phyloP scores from a whole-genome alignment of 805 yeast species.

The Yueomyces sp. region DNA sequence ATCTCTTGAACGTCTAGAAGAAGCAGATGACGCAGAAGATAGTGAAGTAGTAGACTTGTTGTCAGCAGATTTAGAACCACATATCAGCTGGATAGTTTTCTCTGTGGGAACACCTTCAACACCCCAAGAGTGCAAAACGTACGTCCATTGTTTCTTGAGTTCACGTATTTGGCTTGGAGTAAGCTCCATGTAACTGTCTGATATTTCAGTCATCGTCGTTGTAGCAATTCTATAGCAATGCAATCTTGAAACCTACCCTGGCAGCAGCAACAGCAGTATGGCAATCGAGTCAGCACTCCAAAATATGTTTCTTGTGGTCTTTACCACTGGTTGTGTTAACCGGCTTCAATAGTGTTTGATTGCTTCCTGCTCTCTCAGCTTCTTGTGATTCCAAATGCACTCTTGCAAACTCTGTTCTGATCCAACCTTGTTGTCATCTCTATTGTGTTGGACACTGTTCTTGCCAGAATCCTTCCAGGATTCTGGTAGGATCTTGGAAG shows the following conservation, averaged over 20 bases:
- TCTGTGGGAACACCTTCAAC: not conserved
- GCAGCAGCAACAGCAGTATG: too few relatives aligned
- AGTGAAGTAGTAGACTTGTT: not conserved
- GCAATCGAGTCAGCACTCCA: too few relatives aligned
- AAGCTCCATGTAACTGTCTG: not conserved
- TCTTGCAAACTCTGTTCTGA: too few relatives aligned
- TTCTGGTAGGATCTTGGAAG: too few relatives aligned
- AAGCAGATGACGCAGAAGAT: not conserved
- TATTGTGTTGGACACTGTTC: not conserved
- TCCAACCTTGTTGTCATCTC: slow-evolving; percentile 3
- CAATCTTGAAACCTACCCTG: too few relatives aligned
- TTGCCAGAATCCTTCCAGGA: not conserved
- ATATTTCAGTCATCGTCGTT: too few relatives aligned
- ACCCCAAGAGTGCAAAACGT: slow-evolving; percentile 2
- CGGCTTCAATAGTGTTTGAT: too few relatives aligned
- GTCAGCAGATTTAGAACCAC: not conserved
- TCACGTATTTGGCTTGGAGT: slow-evolving; percentile 10
- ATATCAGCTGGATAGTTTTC: not conserved
- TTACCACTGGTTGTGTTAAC: too few relatives aligned
- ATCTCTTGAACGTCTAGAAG: not conserved
- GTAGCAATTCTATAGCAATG: too few relatives aligned
- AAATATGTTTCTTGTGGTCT: too few relatives aligned
- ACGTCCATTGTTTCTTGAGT: slow-evolving; percentile 3
- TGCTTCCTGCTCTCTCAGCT: too few relatives aligned
- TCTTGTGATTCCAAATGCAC: too few relatives aligned